Percentiles rank a stretch among this genome's conserved stretches.
Evolutionary conservation across 139 green algal species (phyloP).

Genomic region (Micractinium conductrix): DNA sequence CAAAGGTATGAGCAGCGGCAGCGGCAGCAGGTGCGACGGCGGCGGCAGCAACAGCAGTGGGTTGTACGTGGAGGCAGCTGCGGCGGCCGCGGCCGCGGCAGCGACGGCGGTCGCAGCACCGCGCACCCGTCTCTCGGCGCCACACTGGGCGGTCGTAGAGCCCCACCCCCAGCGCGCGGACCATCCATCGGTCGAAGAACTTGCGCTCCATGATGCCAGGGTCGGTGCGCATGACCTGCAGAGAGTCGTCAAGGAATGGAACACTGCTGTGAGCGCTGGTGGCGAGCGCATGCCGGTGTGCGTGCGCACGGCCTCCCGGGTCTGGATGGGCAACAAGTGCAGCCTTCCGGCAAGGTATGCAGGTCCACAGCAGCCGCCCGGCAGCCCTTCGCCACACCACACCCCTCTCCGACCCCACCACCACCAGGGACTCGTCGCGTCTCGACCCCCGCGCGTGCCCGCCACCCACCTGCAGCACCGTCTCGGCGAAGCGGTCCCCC

Average conservation of each 20-base stretch:
- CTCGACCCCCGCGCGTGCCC: too few species aligned
- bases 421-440: too few species aligned
- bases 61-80: neutral
- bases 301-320: too few species aligned
- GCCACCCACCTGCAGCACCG: conserved; percentile 17
- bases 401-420: too few species aligned
- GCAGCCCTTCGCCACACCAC: too few species aligned
- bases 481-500: conserved; percentile 11
- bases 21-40: neutral
- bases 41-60: neutral
- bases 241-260: neutral
- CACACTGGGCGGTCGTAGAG: conserved; percentile 42
- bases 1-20: too few species aligned
- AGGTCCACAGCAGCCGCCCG: too few species aligned
- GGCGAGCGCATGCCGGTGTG: neutral
- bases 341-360: neutral
- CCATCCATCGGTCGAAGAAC: conserved; percentile 52
- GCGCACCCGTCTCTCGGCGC: conserved; percentile 35
- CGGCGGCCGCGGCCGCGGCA: too few species aligned
- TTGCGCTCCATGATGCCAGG: conserved; percentile 47
- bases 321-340: neutral
- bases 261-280: too few species aligned
- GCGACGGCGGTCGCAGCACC: neutral
- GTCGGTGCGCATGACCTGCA: conserved; percentile 34
- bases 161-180: conserved; percentile 32